Evolutionary conservation across 495 filamentous ascomycete genomes (phyloP).

Genomic region (Hypoxylon intermedium): DNA sequence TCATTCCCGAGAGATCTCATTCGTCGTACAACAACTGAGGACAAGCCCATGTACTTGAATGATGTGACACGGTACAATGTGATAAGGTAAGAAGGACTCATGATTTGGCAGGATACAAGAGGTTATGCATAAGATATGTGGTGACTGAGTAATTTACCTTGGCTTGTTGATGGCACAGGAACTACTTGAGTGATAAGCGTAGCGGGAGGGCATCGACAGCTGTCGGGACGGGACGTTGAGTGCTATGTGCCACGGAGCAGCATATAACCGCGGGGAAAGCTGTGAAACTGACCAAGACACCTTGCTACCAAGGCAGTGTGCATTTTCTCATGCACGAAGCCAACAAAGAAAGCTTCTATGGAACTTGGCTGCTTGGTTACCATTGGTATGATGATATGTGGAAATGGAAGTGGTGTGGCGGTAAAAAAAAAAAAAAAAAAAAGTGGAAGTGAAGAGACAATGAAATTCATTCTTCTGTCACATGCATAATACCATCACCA

Average conservation of each 20-base stretch:
- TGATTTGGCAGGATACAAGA: neutral
- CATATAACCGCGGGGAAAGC: conserved; percentile 2
- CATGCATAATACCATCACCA: conserved; percentile 6
- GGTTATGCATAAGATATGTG: conserved; percentile 10
- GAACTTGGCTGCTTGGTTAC: no score
- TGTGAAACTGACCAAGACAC: conserved; percentile 8
- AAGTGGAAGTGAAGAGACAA: no score
- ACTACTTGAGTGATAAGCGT: conserved; percentile 8
- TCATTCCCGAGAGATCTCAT: conserved; percentile 7
- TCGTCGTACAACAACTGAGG: conserved; percentile 12
- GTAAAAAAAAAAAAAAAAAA: no score
- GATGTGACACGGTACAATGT: neutral
- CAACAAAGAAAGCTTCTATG: conserved; percentile 14
- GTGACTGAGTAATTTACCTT: conserved; percentile 3
- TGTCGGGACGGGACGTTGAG: conserved; percentile 26
- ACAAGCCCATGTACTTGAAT: conserved; percentile 9
- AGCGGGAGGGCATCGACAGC: conserved; percentile 26
- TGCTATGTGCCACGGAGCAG: conserved; percentile 12
- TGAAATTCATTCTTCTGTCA: neutral
- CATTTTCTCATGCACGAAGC: conserved; percentile 23
- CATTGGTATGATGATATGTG: no score
- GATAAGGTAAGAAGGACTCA: neutral
- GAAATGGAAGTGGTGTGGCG: no score
- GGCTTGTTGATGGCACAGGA: conserved; percentile 8
- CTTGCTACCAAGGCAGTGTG: conserved; percentile 21